Evolutionary conservation across 306 rosid genomes (phyloP), one percentile per base, ranked within the genome.

Genomic region (Mimosa bimucronata): DNA sequence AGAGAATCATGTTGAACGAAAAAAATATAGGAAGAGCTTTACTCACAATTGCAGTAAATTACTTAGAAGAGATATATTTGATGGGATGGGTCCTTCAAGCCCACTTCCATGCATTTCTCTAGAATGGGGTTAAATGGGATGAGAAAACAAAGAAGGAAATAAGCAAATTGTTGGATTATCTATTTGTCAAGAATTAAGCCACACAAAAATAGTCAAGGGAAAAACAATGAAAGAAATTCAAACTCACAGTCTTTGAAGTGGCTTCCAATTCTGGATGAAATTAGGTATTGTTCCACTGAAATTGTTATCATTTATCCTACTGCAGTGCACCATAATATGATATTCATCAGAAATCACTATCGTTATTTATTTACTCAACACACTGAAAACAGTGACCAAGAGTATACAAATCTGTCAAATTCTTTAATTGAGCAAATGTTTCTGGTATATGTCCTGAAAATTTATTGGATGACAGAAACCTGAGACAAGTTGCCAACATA

Each of bases 71-170:
- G 94, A 91, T 76, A 94, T 84, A 23, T 81, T 85, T 67, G 88
- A 79, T 6, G 97, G 97, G 80, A 91, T 91, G 62, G 95, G 94
- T 77, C 98, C 98, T 77, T 84, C 86, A 79, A 94, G 89, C 89
- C 98, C 98, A 86, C 95, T 92, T 38, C 86, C 97, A 82, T 85
- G 91, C 84, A 94, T 86, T 77, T 92, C 92, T 87, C 98, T 94
- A 46, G 85, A 87, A 48, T 73, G 34, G 85, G 67, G 75, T 53
- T 80, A 67, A 75, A 77, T 81, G 12, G 42, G 52, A 55, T 83
- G 30, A 62, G 77, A 85, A 87, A 21, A 21, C 44, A 23, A 52
- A 67, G 64, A 37, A 74, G 28, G 66, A 75, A 71, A 40, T 68
- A 82, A 70, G 41, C 23, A 41, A 30, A 76, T 74, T 31, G 30